Evolutionary conservation across 352 stramenopile species (phyloP).

Genomic region (Phytophthora ohioensis): DNA sequence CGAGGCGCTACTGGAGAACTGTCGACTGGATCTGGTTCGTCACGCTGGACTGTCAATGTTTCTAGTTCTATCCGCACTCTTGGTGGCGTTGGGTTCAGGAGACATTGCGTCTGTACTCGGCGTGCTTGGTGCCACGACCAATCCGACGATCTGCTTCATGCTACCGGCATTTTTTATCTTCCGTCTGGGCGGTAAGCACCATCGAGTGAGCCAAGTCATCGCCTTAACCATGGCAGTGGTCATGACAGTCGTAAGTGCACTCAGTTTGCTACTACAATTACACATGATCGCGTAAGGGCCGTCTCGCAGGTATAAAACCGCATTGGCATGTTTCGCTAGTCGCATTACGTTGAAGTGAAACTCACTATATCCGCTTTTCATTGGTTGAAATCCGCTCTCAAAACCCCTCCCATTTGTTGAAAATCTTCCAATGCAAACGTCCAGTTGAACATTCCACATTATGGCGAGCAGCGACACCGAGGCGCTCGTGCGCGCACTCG

Average conservation of each 20-base stretch:
- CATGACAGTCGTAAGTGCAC: conserved; percentile 53
- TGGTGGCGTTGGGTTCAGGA: conserved; percentile 72
- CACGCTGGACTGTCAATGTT: conserved; percentile 65
- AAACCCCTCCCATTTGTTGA: conserved; percentile 17
- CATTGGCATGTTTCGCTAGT: neutral
- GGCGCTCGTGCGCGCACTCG: conserved; percentile 61
- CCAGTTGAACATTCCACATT: conserved; percentile 23
- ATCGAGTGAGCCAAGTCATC: conserved; percentile 54
- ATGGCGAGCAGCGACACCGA: conserved; percentile 36
- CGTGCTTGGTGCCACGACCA: conserved; percentile 85
- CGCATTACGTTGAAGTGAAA: neutral
- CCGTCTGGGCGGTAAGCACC: conserved; percentile 51
- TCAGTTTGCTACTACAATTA: conserved; percentile 70
- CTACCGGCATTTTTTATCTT: conserved; percentile 85
- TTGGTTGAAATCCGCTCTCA: conserved; percentile 14
- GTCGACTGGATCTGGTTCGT: conserved; percentile 50
- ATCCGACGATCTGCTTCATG: conserved; percentile 90
- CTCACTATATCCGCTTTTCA: conserved; percentile 8
- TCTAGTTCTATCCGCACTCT: conserved; percentile 59
- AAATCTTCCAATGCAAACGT: conserved; percentile 14
- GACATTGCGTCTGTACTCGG: conserved; percentile 89
- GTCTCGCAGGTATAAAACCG: conserved; percentile 9
- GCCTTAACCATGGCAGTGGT: conserved; percentile 55
- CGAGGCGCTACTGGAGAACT: conserved; percentile 68
- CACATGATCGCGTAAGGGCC: conserved; percentile 33